Evolutionary conservation across 257 asterid species (phyloP).

Genomic region (Lithospermum erythrorhizon): DNA sequence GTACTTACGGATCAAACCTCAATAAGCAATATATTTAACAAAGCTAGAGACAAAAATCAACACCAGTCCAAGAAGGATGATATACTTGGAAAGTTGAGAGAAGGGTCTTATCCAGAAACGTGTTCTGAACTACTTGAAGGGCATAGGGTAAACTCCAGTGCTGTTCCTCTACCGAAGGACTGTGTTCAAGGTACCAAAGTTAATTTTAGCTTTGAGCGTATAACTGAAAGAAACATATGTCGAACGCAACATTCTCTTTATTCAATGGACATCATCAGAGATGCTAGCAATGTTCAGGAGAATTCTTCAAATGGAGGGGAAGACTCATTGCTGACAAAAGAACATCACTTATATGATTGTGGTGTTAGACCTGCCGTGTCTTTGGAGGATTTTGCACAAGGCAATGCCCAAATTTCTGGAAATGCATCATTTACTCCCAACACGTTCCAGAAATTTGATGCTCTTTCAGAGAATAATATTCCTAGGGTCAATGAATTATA

Average conservation of each 20-base stretch:
- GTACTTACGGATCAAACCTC: constrained; percentile 14
- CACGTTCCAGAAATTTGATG: constrained; percentile 17
- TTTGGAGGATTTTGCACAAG: constrained; percentile 16
- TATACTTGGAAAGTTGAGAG: constrained; percentile 14
- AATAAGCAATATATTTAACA: constrained; percentile 15
- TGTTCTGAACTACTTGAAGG: background rate
- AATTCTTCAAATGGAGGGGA: no score
- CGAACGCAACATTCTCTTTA: no score
- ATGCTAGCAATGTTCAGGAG: no score
- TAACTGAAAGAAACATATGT: no score
- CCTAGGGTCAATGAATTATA: constrained; percentile 19
- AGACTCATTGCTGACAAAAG: no score
- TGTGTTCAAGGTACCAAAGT: no score
- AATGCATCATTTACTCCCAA: constrained; percentile 16
- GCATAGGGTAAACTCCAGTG: no score
- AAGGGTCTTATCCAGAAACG: constrained; percentile 11
- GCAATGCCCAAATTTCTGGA: constrained; percentile 13
- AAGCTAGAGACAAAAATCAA: constrained; percentile 14
- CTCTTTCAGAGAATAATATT: constrained; percentile 19
- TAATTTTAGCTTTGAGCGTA: no score
- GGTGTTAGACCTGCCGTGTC: constrained; percentile 20
- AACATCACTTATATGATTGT: constrained; percentile 1
- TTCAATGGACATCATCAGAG: no score
- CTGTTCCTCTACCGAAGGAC: no score
- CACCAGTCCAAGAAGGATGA: constrained; percentile 26